Percentiles rank a stretch among this genome's conserved stretches.
Conservation (phyloP, 192 early-diverging fungal genomes). For the Coemansia erecta region DNA sequence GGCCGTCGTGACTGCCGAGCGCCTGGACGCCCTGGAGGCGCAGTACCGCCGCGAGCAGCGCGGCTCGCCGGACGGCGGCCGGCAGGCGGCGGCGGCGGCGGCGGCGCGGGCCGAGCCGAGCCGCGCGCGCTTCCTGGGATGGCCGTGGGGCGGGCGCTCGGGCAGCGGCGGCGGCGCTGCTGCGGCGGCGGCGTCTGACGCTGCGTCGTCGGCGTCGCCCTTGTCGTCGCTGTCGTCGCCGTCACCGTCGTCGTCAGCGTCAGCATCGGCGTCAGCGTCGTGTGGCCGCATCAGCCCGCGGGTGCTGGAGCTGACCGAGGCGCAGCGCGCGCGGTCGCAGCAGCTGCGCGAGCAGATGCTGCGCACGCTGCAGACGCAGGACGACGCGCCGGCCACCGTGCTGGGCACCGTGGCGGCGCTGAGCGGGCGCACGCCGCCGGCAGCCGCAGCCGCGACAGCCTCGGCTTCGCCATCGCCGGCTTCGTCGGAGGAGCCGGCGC, state of each 20-base stretch:
- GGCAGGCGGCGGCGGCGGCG: too few relatives aligned
- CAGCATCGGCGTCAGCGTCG: background rate
- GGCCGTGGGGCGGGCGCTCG: background rate
- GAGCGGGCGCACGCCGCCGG: background rate
- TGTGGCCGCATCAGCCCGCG: slow-evolving; percentile 28
- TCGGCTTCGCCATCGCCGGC: background rate
- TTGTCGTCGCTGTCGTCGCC: background rate
- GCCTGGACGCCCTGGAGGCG: slow-evolving; percentile 66
- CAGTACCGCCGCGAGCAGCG: slow-evolving; percentile 35
- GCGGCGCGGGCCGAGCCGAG: background rate
- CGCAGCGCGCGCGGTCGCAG: slow-evolving; percentile 26
- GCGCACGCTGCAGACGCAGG: slow-evolving; percentile 30
- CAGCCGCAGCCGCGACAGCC: background rate
- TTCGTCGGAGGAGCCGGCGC: background rate
- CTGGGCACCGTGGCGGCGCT: slow-evolving; percentile 13
- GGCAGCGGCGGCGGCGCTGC: background rate
- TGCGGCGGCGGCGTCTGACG: background rate
- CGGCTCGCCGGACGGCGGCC: slow-evolving; percentile 5
- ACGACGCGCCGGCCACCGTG: slow-evolving; percentile 18
- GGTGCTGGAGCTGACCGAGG: slow-evolving; percentile 32
- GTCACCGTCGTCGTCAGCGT: background rate
- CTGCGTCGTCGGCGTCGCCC: background rate
- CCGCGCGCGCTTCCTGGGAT: background rate
- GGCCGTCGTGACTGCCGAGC: slow-evolving; percentile 62
- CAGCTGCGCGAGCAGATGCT: slow-evolving; percentile 48